A percentile compares a stretch with the other conserved stretches of the same genome.
These are phyloP conservation scores for Pythium vanterpoolii DNA, from an alignment of 352 stramenopile species.

Conservation along the genomic window DNA sequence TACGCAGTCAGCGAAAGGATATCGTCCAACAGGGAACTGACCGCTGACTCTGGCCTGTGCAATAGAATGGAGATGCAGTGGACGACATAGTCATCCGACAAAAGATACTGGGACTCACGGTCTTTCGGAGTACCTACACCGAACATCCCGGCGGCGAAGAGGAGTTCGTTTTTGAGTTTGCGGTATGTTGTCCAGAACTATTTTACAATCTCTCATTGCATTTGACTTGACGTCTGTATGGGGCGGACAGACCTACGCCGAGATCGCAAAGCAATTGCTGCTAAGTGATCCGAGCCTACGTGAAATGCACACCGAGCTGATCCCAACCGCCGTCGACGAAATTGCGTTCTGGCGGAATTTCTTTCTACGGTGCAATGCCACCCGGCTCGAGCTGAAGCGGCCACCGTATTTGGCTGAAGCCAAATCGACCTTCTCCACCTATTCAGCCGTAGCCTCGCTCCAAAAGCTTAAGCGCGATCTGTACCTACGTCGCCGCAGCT, in stretches of 20 bases:
- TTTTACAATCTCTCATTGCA: neutral
- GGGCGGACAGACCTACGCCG: constrained; percentile 36
- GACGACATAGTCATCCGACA: constrained; percentile 40
- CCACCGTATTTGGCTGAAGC: constrained; percentile 51
- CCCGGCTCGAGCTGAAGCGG: constrained; percentile 34
- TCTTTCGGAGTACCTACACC: constrained; percentile 62
- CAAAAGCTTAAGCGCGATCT: constrained; percentile 49
- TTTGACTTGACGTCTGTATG: too few species aligned
- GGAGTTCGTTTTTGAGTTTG: constrained; percentile 57
- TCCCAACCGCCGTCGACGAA: constrained; percentile 46
- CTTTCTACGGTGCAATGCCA: constrained; percentile 63
- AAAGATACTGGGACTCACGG: constrained; percentile 56
- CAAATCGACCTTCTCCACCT: constrained; percentile 25
- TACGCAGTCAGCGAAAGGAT: neutral
- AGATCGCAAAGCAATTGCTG: constrained; percentile 45
- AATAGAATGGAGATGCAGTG: constrained; percentile 26
- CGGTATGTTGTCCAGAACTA: constrained; percentile 14
- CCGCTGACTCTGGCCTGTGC: neutral
- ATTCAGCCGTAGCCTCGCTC: constrained; percentile 37
- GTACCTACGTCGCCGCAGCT: constrained; percentile 41
- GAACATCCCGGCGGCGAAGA: constrained; percentile 56
- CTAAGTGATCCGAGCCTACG: constrained; percentile 56
- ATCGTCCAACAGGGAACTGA: neutral
- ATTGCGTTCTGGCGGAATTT: constrained; percentile 70
- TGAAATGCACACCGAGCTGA: constrained; percentile 49